These are phyloP conservation scores for Rhododendron vialii DNA, from an alignment of 148 eudicot species.

Conservation along the genomic window DNA sequence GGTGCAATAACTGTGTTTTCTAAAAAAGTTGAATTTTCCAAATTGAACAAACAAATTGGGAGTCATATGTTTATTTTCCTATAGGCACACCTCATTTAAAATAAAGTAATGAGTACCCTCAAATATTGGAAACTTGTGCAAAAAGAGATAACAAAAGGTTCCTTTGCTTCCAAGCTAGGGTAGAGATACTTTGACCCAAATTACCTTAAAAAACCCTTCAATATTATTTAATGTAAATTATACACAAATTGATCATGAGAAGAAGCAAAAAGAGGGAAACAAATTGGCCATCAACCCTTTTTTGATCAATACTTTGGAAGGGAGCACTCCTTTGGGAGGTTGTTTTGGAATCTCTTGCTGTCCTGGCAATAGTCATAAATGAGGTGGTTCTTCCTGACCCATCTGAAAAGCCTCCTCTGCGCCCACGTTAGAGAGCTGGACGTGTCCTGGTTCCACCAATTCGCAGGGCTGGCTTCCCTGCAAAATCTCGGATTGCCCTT, in stretches of 20 bases:
- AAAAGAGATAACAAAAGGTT: not conserved
- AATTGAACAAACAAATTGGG: too few species aligned
- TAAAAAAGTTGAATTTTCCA: too few species aligned
- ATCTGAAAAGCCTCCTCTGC: slow-evolving; percentile 60
- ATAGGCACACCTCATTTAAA: too few species aligned
- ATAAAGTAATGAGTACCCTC: too few species aligned
- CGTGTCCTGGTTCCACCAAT: slow-evolving; percentile 72
- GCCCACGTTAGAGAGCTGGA: slow-evolving; percentile 40
- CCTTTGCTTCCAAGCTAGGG: not conserved
- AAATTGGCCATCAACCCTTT: not conserved
- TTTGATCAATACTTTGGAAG: slow-evolving; percentile 49
- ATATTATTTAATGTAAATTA: not conserved
- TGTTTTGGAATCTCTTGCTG: slow-evolving; percentile 47
- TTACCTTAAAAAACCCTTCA: not conserved
- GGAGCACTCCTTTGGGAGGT: slow-evolving; percentile 69
- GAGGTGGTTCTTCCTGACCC: slow-evolving; percentile 69
- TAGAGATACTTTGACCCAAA: not conserved
- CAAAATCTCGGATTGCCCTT: slow-evolving; percentile 47
- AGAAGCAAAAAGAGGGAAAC: not conserved
- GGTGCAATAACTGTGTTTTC: too few species aligned
- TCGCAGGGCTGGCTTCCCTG: slow-evolving; percentile 28
- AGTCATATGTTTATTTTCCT: too few species aligned
- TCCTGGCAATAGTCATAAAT: slow-evolving; percentile 86
- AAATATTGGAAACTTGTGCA: too few species aligned
- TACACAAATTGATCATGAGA: not conserved